These are phyloP conservation scores for Globisporangium iwayamae DNA, from an alignment of 352 stramenopile genomes.

Conservation along the genomic window DNA sequence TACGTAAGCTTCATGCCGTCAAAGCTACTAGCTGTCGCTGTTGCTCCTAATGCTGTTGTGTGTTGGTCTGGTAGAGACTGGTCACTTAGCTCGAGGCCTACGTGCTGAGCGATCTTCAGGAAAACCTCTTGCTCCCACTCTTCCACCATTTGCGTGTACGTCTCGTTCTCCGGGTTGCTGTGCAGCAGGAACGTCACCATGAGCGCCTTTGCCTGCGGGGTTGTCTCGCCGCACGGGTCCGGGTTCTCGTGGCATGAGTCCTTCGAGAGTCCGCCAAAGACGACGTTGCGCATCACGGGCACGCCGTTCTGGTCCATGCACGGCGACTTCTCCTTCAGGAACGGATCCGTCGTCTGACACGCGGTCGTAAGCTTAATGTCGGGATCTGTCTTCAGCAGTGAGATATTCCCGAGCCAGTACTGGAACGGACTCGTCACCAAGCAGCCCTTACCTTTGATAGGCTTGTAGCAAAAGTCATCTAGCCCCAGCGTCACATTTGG, in stretches of 20 bases:
- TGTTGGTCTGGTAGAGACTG: neutral
- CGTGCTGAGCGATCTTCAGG: slow-evolving; percentile 33
- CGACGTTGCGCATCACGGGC: slow-evolving; percentile 85
- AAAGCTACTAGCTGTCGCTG: slow-evolving; percentile 9
- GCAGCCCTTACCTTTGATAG: slow-evolving; percentile 76
- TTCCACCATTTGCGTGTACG: slow-evolving; percentile 69
- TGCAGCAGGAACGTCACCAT: slow-evolving; percentile 88
- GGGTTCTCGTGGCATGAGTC: slow-evolving; percentile 74
- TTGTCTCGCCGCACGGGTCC: slow-evolving; percentile 80
- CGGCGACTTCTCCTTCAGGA: slow-evolving; percentile 47
- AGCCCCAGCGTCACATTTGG: slow-evolving; percentile 39
- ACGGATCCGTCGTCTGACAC: slow-evolving; percentile 73
- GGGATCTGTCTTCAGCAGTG: slow-evolving; percentile 55
- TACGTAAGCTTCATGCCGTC: slow-evolving; percentile 73
- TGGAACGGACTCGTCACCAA: slow-evolving; percentile 82
- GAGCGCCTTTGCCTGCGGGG: slow-evolving; percentile 67
- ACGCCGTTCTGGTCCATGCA: slow-evolving; percentile 91
- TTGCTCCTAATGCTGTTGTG: neutral
- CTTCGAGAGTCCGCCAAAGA: slow-evolving; percentile 72
- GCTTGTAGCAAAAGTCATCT: slow-evolving; percentile 75
- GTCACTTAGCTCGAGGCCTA: neutral
- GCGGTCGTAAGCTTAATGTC: slow-evolving; percentile 86
- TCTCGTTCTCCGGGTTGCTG: slow-evolving; percentile 69
- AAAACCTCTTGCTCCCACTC: slow-evolving; percentile 84
- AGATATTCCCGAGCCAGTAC: slow-evolving; percentile 66